Base-by-base conservation (phyloP, 139 green algal genomes). In the Coccomyxa sp. region DNA sequence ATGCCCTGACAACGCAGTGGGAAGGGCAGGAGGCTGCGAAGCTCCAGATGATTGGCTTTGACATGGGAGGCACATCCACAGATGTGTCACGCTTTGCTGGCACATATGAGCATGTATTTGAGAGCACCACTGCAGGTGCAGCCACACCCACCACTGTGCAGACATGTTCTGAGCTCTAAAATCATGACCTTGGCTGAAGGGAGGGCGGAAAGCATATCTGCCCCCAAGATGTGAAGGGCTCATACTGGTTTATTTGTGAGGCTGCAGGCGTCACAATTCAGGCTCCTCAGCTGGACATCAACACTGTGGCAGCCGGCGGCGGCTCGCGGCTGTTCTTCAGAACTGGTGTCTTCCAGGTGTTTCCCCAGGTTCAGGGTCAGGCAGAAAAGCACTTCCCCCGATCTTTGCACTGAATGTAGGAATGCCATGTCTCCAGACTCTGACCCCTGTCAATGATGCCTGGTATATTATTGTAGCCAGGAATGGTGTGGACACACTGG, bases 221-320 rank as follows among this genome's bases (percentile, higher is more conserved):
- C 38, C 38, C 38, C 7, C 7, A 51, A 11, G 7, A 3, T 11
- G 76, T 16, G 63, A 13, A 63, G 13, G 76, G 16, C 13, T 4
- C 9, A 31, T 38, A 63, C 0, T 71, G 21, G 63, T 25, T 11
- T 25, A 71, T 71, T 3, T 28, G 18, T 71, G 63, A 3, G 7
- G 63, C 12, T 84, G 85, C 82, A 88, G 82, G 85, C 28, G 85
- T 88, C 51, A 86, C 82, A n/a, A 86, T 88, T 17, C 90, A 97
- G 86, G 96, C 96, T 13, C 96, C 96, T 10, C 96, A 99, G 87
- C 91, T 99, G 67, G 96, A 99, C 89, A 99, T 99, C 89, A 98
- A 98, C 89, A 99, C 96, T 17, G 96, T 99, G 67, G 96, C 96
- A 27, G 96, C 96, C 66, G 96, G 96, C 3, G 96, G 96, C 9